Conservation (phyloP, 495 filamentous ascomycete species). For the Zalerion maritima region DNA sequence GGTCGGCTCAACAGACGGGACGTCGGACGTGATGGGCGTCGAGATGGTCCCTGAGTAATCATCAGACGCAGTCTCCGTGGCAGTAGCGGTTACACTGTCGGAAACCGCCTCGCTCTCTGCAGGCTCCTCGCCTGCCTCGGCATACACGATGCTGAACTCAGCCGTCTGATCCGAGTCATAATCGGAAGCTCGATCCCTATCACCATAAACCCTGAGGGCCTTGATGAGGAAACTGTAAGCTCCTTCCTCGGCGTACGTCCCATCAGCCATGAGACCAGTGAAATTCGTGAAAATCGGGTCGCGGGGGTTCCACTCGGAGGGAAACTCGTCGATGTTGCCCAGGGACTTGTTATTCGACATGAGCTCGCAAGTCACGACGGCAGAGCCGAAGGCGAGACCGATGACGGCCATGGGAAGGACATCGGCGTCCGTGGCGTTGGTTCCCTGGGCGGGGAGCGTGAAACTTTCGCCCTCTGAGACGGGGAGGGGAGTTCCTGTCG, state of each 20-base stretch:
- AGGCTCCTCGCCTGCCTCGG: too few species aligned
- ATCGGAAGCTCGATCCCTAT: slow-evolving; percentile 15
- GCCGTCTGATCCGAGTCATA: slow-evolving; percentile 24
- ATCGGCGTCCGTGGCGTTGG: slow-evolving; percentile 14
- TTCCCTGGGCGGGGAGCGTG: slow-evolving; percentile 21
- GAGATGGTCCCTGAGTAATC: too few species aligned
- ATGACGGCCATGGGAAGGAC: slow-evolving; percentile 15
- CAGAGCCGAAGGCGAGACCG: slow-evolving; percentile 28
- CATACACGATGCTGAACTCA: slow-evolving; percentile 22
- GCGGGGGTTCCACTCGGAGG: slow-evolving; percentile 23
- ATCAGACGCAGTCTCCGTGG: too few species aligned
- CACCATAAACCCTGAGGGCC: slow-evolving; percentile 29
- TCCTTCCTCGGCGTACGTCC: slow-evolving; percentile 26
- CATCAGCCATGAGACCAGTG: slow-evolving; percentile 28
- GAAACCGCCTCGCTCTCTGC: too few species aligned
- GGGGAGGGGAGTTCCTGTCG: slow-evolving; percentile 16
- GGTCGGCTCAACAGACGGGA: too few species aligned
- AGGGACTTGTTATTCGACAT: slow-evolving; percentile 25
- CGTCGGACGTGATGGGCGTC: too few species aligned
- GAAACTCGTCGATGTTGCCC: slow-evolving; percentile 19
- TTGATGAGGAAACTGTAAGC: slow-evolving; percentile 28
- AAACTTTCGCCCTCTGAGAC: slow-evolving; percentile 24
- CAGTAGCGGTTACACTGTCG: too few species aligned
- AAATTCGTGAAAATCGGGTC: slow-evolving; percentile 25
- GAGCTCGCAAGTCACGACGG: slow-evolving; percentile 27